These are phyloP conservation scores for Trichosanthes truncata DNA, from an alignment of 306 rosid species.

Conservation along the genomic window DNA sequence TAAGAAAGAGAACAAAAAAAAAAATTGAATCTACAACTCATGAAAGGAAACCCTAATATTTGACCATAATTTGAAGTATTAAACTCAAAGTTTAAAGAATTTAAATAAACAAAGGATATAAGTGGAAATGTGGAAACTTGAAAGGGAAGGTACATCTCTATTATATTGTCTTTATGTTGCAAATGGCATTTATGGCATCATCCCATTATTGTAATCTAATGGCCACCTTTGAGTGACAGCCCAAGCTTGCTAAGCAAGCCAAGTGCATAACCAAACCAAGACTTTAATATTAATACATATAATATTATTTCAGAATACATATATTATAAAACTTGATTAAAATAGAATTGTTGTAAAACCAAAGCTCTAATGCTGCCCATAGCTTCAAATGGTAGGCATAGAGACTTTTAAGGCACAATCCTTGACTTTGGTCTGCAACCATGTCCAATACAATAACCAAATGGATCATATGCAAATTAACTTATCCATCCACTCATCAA, in stretches of 20 bases:
- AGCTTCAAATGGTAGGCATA: not conserved
- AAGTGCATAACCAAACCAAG: not conserved
- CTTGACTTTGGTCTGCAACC: constrained; percentile 1
- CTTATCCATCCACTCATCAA: not conserved
- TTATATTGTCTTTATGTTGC: not conserved
- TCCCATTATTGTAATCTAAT: not conserved
- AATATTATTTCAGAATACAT: not conserved
- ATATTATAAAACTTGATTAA: not conserved
- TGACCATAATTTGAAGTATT: not conserved
- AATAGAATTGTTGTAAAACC: not conserved
- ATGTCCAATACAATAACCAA: not conserved
- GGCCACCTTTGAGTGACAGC: constrained; percentile 1
- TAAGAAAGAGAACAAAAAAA: too few species aligned
- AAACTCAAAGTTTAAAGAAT: not conserved
- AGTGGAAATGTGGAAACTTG: not conserved
- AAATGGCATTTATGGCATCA: not conserved
- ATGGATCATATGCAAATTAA: not conserved
- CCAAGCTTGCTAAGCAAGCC: not conserved
- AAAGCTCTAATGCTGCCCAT: not conserved
- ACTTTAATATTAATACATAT: not conserved
- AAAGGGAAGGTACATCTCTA: not conserved
- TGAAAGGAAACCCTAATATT: not conserved
- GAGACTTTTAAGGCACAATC: not conserved
- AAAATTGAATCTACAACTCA: too few species aligned
- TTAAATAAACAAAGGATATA: not conserved